These are phyloP conservation scores for Cyanidium caldarium DNA, from an alignment of 23 red algal species.

Conservation along the genomic window DNA sequence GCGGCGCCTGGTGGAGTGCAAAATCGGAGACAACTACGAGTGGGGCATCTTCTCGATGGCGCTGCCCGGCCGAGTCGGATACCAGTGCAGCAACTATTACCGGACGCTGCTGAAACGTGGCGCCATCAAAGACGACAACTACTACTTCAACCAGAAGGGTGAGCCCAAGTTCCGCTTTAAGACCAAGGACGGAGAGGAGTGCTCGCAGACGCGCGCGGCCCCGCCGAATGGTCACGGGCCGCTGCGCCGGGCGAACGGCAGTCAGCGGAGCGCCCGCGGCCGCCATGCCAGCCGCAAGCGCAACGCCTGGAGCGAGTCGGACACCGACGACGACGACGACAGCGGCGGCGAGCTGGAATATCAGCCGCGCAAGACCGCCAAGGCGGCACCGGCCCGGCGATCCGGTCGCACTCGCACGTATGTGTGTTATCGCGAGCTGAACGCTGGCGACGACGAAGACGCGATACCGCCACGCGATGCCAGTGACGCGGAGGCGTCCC, in stretches of 20 bases:
- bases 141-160: constrained; percentile 25
- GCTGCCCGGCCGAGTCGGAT: constrained; percentile 17
- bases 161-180: constrained; percentile 23
- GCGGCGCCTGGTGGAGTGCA: constrained; percentile 12
- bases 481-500: not conserved
- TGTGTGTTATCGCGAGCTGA: not conserved
- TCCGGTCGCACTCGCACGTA: not conserved
- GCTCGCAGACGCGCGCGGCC: not conserved
- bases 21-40: constrained; percentile 24
- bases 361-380: not conserved
- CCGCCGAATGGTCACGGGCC: not conserved
- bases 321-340: not conserved
- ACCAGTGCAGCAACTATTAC: constrained; percentile 33
- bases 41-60: constrained; percentile 29
- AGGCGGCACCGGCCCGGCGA: not conserved
- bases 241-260: not conserved
- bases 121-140: constrained; percentile 17
- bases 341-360: constrained; percentile 2
- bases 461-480: not conserved
- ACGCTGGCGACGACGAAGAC: constrained; percentile 1
- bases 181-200: not conserved
- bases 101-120: constrained; percentile 14
- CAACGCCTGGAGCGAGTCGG: not conserved
- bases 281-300: not conserved
- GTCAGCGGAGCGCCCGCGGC: not conserved